Base-by-base conservation (phyloP, 352 stramenopile species). In the Globisporangium cystogenes region DNA sequence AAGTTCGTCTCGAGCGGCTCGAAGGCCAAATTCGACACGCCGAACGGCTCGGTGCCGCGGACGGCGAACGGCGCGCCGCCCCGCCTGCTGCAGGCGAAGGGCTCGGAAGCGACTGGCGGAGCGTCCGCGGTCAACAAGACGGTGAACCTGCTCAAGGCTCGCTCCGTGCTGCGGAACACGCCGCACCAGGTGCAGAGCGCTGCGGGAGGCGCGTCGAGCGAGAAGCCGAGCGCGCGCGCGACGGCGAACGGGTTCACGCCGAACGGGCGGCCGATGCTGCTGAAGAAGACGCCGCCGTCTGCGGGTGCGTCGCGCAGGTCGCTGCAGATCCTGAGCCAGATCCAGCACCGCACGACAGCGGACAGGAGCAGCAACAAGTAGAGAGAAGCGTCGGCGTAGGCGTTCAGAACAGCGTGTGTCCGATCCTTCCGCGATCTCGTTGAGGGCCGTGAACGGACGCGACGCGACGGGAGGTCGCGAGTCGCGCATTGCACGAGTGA, bases 311-410 rank as follows among this genome's bases (percentile, higher is more conserved):
- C 82, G 23, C 57, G 78, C 12, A 62, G 82, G 35, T 90, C 80
- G 29, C 68, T 93, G 20, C 82, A 93, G 55, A 93, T 93, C 50
- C 62, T 93, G 26, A 93, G 82, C 63, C 75, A 91, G 53, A 90
- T 93, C 49, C 74, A 83, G 54, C 72, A 86, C 65, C 72, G 67
- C 57, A 68, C 66, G 33, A 36, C 31, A 8, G 15, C 33, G 33
- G 33, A 39, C 14, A 39, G 15, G 33, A 39, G 33, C 14, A 39
- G 12, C 33, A 39, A 39, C 33, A 39, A 39, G 31, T 36, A 29
- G 14, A 39, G 33, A 39, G 33, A 35, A 6, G 11, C 29, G 8
- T 35, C n/a, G n/a, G n/a, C n/a, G n/a, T n/a, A n/a, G n/a, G n/a
- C n/a, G n/a, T n/a, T n/a, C n/a, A n/a, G n/a, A n/a, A n/a, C n/a